Percentiles rank a stretch among this genome's conserved stretches.
Conservation (phyloP, 1,284 basidiomycete species). For the Microbotryum intermedium region DNA sequence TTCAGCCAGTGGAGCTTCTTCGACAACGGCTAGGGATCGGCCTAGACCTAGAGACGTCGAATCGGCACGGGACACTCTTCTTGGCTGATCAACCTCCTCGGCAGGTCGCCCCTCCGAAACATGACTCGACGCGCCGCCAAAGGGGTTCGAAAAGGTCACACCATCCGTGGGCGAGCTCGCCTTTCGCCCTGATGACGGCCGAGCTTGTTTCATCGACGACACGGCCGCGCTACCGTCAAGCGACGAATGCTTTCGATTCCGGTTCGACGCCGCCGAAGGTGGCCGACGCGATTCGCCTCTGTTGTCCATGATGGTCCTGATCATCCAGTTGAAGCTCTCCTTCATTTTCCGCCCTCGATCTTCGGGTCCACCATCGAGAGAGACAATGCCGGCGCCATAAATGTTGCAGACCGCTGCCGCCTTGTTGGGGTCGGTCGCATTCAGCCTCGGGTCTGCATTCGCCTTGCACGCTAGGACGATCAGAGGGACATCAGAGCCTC, state of each 20-base stretch:
- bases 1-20: too few relatives aligned
- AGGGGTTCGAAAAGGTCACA: too few relatives aligned
- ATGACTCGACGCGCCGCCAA: too few relatives aligned
- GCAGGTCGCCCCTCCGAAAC: too few relatives aligned
- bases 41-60: too few relatives aligned
- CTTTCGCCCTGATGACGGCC: too few relatives aligned
- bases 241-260: not conserved
- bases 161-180: too few relatives aligned
- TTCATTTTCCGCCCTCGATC: conserved; percentile 33
- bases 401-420: conserved; percentile 33
- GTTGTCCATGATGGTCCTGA: conserved; percentile 32
- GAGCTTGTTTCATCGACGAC: too few relatives aligned
- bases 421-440: conserved; percentile 27
- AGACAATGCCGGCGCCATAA: conserved; percentile 34
- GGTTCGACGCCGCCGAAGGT: not conserved
- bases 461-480: conserved; percentile 37
- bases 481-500: conserved; percentile 30
- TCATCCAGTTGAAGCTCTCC: conserved; percentile 34
- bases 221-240: too few relatives aligned
- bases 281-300: conserved; percentile 21
- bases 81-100: too few relatives aligned
- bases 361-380: conserved; percentile 34
- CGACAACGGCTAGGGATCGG: too few relatives aligned
- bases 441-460: conserved; percentile 1
- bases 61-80: too few relatives aligned